Percentiles rank a stretch among this genome's conserved stretches.
phyloP scores from a whole-genome alignment of 2,329 filamentous ascomycete genomes.

The Elsinoe necatrix region DNA sequence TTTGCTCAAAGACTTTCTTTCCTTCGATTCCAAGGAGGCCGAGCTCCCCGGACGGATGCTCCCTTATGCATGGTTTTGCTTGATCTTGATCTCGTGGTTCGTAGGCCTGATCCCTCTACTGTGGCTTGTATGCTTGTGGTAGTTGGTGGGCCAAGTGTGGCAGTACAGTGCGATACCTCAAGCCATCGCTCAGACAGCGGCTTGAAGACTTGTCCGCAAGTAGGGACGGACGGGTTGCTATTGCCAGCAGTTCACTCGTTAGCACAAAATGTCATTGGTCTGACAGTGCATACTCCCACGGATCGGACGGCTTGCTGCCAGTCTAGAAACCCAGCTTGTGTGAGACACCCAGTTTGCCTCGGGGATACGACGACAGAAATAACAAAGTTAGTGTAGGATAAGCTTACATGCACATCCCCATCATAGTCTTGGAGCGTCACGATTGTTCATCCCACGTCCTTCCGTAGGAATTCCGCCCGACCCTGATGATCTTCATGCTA shows the following conservation, averaged over 20 bases:
- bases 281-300: background rate
- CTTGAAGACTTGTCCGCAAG: background rate
- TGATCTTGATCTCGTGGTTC: conserved; percentile 8
- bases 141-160: background rate
- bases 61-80: conserved; percentile 2
- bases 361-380: background rate
- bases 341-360: background rate
- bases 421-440: background rate
- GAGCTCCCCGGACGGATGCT: background rate
- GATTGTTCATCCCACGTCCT: background rate
- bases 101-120: background rate
- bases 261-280: background rate
- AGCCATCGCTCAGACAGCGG: background rate
- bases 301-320: background rate
- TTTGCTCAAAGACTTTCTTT: background rate
- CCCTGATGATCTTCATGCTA: background rate
- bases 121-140: conserved; percentile 1
- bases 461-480: background rate
- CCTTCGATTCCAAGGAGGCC: conserved; percentile 2
- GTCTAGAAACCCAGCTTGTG: background rate
- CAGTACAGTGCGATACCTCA: background rate
- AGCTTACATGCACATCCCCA: background rate
- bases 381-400: conserved; percentile 13
- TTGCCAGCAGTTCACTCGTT: background rate
- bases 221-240: background rate